Percentiles rank a stretch among this genome's conserved stretches.
Evolutionary conservation across 306 rosid genomes (phyloP).

Genomic region (Casuarina equisetifolia): DNA sequence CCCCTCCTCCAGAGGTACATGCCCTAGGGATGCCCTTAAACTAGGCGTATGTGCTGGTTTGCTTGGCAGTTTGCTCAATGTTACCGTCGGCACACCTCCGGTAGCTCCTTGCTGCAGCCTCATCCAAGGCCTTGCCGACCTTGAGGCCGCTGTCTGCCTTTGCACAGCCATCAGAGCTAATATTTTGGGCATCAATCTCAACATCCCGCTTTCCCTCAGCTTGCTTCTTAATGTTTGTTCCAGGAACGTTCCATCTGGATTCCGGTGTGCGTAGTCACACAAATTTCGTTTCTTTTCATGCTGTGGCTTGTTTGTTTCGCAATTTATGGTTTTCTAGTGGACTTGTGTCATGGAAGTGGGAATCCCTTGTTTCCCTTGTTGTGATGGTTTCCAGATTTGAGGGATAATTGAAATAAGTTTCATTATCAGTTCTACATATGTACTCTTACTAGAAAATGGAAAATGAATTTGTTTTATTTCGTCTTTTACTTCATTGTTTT

Average conservation of each 20-base stretch:
- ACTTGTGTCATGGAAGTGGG: conserved; percentile 7
- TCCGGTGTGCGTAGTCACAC: conserved; percentile 46
- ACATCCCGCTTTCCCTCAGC: conserved; percentile 63
- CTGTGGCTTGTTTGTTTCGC: background rate
- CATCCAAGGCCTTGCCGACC: conserved; percentile 62
- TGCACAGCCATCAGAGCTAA: conserved; percentile 75
- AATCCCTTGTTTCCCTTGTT: conserved; percentile 14
- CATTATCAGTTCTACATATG: conserved; percentile 4
- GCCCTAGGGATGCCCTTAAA: conserved; percentile 69
- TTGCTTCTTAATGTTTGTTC: conserved; percentile 72
- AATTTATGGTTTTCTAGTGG: background rate
- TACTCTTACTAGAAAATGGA: background rate
- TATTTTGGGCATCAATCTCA: conserved; percentile 64
- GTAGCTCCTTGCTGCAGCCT: conserved; percentile 66
- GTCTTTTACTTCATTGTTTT: background rate
- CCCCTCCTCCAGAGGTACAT: background rate
- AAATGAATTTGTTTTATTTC: background rate
- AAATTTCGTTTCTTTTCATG: background rate
- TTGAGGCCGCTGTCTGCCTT: conserved; percentile 76
- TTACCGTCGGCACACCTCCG: conserved; percentile 56
- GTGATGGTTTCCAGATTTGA: conserved; percentile 14
- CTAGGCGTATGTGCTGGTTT: conserved; percentile 64
- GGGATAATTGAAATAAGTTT: conserved; percentile 13
- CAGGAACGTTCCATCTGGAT: conserved; percentile 37
- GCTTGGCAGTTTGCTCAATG: conserved; percentile 53